Conservation (phyloP, 345 rosid species). For the Mallotus nudiflorus region DNA sequence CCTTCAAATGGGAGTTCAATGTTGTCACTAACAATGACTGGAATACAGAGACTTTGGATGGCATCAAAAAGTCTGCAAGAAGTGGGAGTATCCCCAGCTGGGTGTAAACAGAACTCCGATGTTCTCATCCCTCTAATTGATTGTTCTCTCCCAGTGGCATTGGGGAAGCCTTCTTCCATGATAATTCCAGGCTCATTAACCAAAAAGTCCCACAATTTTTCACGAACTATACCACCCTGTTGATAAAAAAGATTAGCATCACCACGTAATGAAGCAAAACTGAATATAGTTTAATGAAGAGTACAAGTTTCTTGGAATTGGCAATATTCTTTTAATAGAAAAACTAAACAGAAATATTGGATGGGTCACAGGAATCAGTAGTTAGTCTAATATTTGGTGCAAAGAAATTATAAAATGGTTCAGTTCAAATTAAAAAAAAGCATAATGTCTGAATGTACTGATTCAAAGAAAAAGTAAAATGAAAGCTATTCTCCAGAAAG, state of each 20-base stretch:
- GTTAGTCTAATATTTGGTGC: too few relatives aligned
- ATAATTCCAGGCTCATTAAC: constrained; percentile 50
- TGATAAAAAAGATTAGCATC: neutral
- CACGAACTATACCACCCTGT: constrained; percentile 85
- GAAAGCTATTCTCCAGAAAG: neutral
- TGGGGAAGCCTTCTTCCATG: constrained; percentile 98
- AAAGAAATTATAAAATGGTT: too few relatives aligned
- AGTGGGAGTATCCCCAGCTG: constrained; percentile 96
- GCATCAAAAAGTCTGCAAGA: constrained; percentile 97
- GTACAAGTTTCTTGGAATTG: neutral
- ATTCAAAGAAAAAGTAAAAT: neutral
- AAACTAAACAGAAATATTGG: too few relatives aligned
- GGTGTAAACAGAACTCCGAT: constrained; percentile 93
- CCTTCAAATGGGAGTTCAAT: constrained; percentile 96
- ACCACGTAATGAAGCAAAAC: neutral
- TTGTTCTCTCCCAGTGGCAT: constrained; percentile 87
- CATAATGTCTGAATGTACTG: too few relatives aligned
- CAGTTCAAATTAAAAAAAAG: too few relatives aligned
- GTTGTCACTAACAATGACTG: constrained; percentile 80
- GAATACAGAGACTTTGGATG: constrained; percentile 91
- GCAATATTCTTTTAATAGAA: too few relatives aligned
- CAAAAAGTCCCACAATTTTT: constrained; percentile 83
- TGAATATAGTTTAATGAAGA: neutral
- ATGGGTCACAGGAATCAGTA: too few relatives aligned
- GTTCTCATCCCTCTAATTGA: constrained; percentile 89